A percentile compares a stretch with the other conserved stretches of the same genome.
Conservation (phyloP, 257 asterid genomes). For the Fraxinus quadrangulata region DNA sequence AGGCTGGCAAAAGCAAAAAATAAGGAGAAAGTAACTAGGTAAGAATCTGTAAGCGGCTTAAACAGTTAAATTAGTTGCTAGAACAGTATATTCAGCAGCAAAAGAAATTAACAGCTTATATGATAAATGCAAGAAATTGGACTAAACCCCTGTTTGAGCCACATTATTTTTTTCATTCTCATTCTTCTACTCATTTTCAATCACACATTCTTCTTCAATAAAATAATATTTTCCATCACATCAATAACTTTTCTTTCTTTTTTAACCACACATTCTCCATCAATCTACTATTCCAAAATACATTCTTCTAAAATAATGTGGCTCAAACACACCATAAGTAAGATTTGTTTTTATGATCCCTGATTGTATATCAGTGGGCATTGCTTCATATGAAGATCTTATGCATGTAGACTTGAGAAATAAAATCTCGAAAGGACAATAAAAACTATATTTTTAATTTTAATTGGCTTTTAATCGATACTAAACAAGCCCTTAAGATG, state of each 20-base stretch:
- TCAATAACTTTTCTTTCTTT: too few relatives aligned
- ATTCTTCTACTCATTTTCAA: too few relatives aligned
- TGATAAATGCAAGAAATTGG: background rate
- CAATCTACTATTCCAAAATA: too few relatives aligned
- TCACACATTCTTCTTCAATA: too few relatives aligned
- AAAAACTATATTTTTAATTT: background rate
- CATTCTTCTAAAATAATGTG: too few relatives aligned
- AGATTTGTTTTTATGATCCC: background rate
- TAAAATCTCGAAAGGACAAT: background rate
- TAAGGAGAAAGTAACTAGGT: background rate
- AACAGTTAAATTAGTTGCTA: background rate
- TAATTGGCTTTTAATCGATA: slow-evolving; percentile 9
- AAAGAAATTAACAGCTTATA: background rate
- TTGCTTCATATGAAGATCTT: background rate
- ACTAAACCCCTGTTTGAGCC: too few relatives aligned
- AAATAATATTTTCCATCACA: too few relatives aligned
- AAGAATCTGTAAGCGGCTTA: background rate
- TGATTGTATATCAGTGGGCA: background rate
- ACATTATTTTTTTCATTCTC: too few relatives aligned
- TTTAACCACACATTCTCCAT: too few relatives aligned
- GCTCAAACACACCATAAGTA: too few relatives aligned
- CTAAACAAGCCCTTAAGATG: slow-evolving; percentile 1
- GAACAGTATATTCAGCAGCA: background rate
- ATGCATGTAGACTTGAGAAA: background rate
- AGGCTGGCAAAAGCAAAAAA: background rate